Evolutionary conservation across 768 basidiomycete species (phyloP).

Genomic region (Termitomyces sp.): DNA sequence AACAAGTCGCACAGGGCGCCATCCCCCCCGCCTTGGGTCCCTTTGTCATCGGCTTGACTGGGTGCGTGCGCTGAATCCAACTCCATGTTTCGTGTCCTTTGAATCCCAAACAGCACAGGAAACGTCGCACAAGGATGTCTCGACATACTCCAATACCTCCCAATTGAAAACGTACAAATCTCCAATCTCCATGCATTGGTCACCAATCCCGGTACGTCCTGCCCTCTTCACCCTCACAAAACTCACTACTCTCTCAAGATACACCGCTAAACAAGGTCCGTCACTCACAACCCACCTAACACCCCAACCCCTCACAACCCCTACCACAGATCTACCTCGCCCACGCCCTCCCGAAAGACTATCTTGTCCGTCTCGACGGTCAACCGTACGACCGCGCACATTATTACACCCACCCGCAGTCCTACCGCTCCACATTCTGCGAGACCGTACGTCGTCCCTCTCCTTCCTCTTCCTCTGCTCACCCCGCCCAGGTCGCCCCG

Average conservation of each 20-base stretch:
- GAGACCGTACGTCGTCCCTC: conserved; percentile 44
- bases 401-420: conserved; percentile 71
- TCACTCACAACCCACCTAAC: neutral
- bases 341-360: conserved; percentile 66
- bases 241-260: conserved; percentile 27
- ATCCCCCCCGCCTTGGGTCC: conserved; percentile 69
- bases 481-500: conserved; percentile 61
- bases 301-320: neutral
- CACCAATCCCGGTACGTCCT: conserved; percentile 19
- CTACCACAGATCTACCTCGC: conserved; percentile 71
- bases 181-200: conserved; percentile 58
- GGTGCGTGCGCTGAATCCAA: conserved; percentile 42
- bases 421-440: conserved; percentile 66
- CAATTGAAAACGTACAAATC: conserved; percentile 52
- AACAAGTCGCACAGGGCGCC: conserved; percentile 49
- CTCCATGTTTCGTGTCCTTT: neutral
- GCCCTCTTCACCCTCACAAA: conserved; percentile 6
- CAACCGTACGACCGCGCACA: conserved; percentile 53
- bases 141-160: conserved; percentile 69
- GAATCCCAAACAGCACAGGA: conserved; percentile 49
- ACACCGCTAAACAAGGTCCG: conserved; percentile 56
- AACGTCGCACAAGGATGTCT: conserved; percentile 80
- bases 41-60: conserved; percentile 78
- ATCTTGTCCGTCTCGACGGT: conserved; percentile 60
- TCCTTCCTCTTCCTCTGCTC: neutral